Evolutionary conservation across 805 yeast genomes (phyloP).

Genomic region (Ogataea parapolymorpha): DNA sequence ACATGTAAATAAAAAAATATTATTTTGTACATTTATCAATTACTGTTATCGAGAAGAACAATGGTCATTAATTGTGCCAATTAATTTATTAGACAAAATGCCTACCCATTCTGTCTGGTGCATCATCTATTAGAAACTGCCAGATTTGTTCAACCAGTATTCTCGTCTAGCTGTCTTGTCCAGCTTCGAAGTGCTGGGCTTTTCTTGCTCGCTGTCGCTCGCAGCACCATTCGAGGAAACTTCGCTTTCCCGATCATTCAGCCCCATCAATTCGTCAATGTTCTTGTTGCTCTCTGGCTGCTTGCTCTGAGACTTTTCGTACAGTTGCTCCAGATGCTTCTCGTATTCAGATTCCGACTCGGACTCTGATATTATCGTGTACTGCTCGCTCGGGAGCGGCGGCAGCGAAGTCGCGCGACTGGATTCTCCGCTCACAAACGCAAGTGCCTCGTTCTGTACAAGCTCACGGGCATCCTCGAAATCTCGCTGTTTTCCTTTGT

Average conservation of each 20-base stretch:
- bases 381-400: conserved; percentile 33
- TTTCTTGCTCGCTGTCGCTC: conserved; percentile 20
- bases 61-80: no score
- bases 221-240: conserved; percentile 6
- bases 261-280: conserved; percentile 27
- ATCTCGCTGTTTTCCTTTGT: conserved; percentile 70
- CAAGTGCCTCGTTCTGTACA: conserved; percentile 58
- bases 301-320: conserved; percentile 23
- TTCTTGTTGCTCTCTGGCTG: conserved; percentile 6
- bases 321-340: conserved; percentile 10
- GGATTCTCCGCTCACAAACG: conserved; percentile 26
- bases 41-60: background rate
- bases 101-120: no score
- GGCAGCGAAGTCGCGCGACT: conserved; percentile 23
- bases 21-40: background rate
- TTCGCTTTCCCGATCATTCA: conserved; percentile 16
- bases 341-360: conserved; percentile 26
- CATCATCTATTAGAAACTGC: conserved; percentile 12
- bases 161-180: conserved; percentile 25
- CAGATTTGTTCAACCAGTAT: conserved; percentile 38
- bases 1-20: conserved; percentile 7
- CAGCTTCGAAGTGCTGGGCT: conserved; percentile 11
- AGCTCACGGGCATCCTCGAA: conserved; percentile 69
- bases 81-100: no score
- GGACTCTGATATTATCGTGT: conserved; percentile 25